Percentiles rank a stretch among this genome's conserved stretches.
Evolutionary conservation across 768 basidiomycete genomes (phyloP).

Genomic region (Mycena pura): DNA sequence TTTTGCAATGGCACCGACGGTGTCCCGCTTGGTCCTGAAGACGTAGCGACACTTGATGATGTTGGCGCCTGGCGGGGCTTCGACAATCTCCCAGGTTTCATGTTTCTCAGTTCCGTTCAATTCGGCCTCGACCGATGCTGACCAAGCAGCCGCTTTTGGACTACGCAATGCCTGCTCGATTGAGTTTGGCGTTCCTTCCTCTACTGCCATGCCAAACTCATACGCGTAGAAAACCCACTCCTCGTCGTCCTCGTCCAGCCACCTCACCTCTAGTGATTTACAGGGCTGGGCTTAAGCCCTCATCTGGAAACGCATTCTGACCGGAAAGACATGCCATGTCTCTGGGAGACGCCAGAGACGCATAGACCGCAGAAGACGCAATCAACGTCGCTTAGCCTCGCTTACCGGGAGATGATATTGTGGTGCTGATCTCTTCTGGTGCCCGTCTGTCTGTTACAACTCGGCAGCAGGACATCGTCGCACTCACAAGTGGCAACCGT

Average conservation of each 20-base stretch:
- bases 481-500: too few relatives aligned
- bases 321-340: too few relatives aligned
- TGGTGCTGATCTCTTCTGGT: too few relatives aligned
- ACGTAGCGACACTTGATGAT: constrained; percentile 27
- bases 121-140: constrained; percentile 7
- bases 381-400: too few relatives aligned
- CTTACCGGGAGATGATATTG: too few relatives aligned
- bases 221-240: not conserved
- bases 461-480: too few relatives aligned
- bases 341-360: too few relatives aligned
- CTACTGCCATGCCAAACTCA: not conserved
- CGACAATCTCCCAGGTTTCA: constrained; percentile 31
- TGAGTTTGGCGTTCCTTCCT: constrained; percentile 15
- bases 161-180: constrained; percentile 27
- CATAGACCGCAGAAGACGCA: too few relatives aligned
- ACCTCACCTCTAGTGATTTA: not conserved
- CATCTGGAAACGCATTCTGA: too few relatives aligned
- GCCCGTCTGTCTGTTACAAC: too few relatives aligned
- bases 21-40: constrained; percentile 27
- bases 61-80: constrained; percentile 32
- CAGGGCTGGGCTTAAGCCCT: too few relatives aligned
- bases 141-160: constrained; percentile 19
- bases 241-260: not conserved
- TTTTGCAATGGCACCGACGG: constrained; percentile 34
- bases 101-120: constrained; percentile 21